Percentiles rank a stretch among this genome's conserved stretches.
These are phyloP conservation scores for Lactifluus rugatus DNA, from an alignment of 768 basidiomycete genomes.

Conservation along the genomic window DNA sequence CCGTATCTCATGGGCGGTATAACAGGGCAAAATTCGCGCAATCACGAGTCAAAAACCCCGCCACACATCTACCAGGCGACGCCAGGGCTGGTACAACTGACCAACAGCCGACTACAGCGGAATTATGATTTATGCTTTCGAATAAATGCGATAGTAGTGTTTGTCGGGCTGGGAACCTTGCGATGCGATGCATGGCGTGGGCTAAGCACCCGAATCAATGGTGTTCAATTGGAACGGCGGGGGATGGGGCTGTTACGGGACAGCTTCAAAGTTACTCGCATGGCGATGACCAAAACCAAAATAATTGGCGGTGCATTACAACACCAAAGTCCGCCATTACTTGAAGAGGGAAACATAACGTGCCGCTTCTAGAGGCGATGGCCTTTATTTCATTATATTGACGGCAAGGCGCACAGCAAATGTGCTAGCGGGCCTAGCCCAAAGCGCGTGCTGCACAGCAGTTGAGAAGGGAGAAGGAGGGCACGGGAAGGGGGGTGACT, in stretches of 20 bases:
- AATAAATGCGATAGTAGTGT: neutral
- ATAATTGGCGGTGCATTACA: conserved; percentile 2
- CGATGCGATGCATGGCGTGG: too few relatives aligned
- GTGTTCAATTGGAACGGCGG: neutral
- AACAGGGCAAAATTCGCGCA: neutral
- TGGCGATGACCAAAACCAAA: neutral
- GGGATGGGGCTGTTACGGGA: neutral
- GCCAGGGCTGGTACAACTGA: neutral
- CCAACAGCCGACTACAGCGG: neutral
- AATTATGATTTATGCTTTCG: too few relatives aligned
- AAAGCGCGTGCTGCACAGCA: neutral
- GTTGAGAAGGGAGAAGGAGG: neutral
- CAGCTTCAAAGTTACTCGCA: neutral
- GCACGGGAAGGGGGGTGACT: neutral
- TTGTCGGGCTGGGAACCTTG: neutral
- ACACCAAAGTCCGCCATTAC: neutral
- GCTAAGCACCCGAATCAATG: neutral
- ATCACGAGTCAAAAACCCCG: neutral
- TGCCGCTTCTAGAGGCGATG: neutral
- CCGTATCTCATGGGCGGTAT: neutral
- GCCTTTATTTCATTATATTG: neutral
- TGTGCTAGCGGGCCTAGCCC: neutral
- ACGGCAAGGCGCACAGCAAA: neutral
- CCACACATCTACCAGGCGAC: neutral
- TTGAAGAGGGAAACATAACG: neutral